Base-by-base conservation (phyloP, 257 asterid genomes). In the Solanum chilense region DNA sequence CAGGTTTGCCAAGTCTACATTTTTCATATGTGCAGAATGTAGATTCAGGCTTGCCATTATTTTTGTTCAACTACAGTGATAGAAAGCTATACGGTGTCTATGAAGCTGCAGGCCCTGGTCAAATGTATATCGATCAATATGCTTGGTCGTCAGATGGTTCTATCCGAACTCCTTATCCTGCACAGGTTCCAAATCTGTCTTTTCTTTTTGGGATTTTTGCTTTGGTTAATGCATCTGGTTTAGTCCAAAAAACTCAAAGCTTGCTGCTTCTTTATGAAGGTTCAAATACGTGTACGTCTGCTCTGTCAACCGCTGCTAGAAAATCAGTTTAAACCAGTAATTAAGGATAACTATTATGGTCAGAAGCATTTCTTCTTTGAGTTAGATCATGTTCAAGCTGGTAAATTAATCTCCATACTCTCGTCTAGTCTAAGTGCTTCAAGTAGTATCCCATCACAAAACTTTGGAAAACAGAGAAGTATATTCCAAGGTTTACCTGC, bases 141-240 rank as follows among this genome's bases (percentile, higher is more conserved):
- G 99, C 96, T 78, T 95, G 99, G 98, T 94, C 99, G 14, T 86
- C 83, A 29, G 94, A 90, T 92, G 99, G 98, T 82, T 91, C 94
- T 86, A 92, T 91, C 14, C 92, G 90, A 91, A 94, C 99, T 74
- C 86, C 23, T 77, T 94, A 73, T 89, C 98, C 98, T 69, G 98
- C 99, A 71, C 98, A 95, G 98, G 98, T 94, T 92, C 81, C 86
- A 35, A 74, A 35, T 73, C 83, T 81, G 75, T 58, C 76, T 86
- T 69, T 47, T 31, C 64, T 81, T 88, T 83, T 82, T 21, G 25
- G 23, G 64, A 29, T 37, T 60, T 64, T 58, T 66, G 35, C 47
- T 35, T 83, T 47, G 49, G 76, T 49, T 60, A 16, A 82, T 47
- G 62, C 80, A 70, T 42, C 68, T 86, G 41, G 84, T 20, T 35